Base-by-base conservation (phyloP, 441 rosid genomes). In the Bruguiera hainesii region DNA sequence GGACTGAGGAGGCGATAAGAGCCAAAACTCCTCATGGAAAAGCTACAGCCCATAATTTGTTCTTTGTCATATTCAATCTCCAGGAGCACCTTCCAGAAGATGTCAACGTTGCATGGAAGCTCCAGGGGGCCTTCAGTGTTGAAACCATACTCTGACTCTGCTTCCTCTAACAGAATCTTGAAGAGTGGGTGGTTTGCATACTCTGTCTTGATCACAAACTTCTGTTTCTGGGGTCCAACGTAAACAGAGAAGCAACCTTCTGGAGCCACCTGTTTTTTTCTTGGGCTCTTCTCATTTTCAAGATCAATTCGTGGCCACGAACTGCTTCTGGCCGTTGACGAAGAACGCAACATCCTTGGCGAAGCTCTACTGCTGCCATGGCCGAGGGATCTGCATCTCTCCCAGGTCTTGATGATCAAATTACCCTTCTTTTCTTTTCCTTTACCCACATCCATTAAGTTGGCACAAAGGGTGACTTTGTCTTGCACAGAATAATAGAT, bases 161-260 rank as follows among this genome's bases (percentile, higher is more conserved):
- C 92, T 68, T 89, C 89, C 57, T 89, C 92, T 1, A 89, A 84
- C 64, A 89, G 79, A 33, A 72, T 61, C 84, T 70, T 80, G 78
- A 89, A 89, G 11, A 87, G 82, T 7, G 90, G 90, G 39, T 87
- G 95, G 75, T 87, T 89, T 11, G 79, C 87, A 26, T 76, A 78
- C 66, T 85, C 85, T 0, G 92, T 82, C 63, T 75, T 85, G 62
- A 89, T 69, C 73, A 85, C 83, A 18, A 87, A 89, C 67, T 87
- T 81, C 60, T 84, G 83, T 70, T 73, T 89, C 56, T 81, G 73
- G 0, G 81, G 79, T 7, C 92, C 95, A 6, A 89, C 92, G 55
- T 82, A 89, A 19, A 89, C 95, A 11, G 92, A 70, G 72, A 89
- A 85, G 74, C 90, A 86, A 7, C 94, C 91, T 66, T 81, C 89